A percentile compares a stretch with the other conserved stretches of the same genome.
These are phyloP conservation scores for Fusarium aywerte DNA, from an alignment of 2,329 filamentous ascomycete species.

Conservation along the genomic window DNA sequence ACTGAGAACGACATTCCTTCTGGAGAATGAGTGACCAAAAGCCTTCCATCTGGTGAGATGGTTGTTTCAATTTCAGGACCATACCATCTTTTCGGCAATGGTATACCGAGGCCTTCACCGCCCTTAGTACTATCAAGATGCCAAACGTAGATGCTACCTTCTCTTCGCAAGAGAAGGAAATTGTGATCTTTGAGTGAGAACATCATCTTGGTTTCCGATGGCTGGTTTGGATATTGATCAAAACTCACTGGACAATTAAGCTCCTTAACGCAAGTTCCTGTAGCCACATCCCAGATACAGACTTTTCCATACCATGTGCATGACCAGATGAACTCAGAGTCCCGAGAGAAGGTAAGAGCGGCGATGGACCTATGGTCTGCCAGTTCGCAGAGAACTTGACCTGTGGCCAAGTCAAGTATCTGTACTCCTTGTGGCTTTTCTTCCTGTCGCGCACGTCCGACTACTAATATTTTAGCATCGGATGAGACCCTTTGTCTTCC, in stretches of 20 bases:
- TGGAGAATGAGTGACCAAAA: rapidly evolving
- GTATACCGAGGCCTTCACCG: neutral
- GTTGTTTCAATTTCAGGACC: rapidly evolving
- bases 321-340: neutral
- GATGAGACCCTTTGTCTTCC: neutral
- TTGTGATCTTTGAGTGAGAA: neutral
- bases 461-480: neutral
- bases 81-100: rapidly evolving
- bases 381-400: rapidly evolving
- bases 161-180: too few species aligned
- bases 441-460: rapidly evolving
- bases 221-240: too few species aligned
- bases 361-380: rapidly evolving
- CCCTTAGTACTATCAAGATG: neutral
- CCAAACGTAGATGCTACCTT: neutral
- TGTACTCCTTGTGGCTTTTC: neutral
- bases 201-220: neutral
- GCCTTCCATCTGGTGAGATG: neutral
- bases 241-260: neutral
- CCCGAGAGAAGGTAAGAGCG: neutral
- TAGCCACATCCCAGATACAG: neutral
- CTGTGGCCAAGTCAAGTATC: neutral
- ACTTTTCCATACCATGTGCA: neutral
- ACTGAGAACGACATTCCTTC: rapidly evolving
- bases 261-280: neutral